A percentile compares a stretch with the other conserved stretches of the same genome.
These are phyloP conservation scores for Naganishia sp. DNA, from an alignment of 1,284 basidiomycete species.

Conservation along the genomic window DNA sequence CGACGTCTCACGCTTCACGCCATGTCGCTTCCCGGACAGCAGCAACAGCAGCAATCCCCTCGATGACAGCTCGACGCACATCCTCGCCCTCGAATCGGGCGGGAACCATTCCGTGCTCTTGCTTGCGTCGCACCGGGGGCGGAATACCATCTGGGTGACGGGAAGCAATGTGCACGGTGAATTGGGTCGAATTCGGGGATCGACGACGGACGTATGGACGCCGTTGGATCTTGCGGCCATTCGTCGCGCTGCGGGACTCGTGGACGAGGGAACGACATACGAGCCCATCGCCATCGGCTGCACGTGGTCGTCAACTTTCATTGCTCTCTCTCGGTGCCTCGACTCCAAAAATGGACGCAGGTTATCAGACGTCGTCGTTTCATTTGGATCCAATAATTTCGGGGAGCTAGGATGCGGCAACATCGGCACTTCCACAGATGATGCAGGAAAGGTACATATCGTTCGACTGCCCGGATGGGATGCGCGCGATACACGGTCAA, in stretches of 20 bases:
- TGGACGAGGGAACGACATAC: slow-evolving; percentile 46
- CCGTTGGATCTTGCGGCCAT: slow-evolving; percentile 3
- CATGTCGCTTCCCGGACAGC: slow-evolving; percentile 53
- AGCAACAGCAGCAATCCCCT: slow-evolving; percentile 26
- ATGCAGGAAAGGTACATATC: slow-evolving; percentile 6
- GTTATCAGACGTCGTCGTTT: slow-evolving; percentile 65
- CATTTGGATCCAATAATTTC: slow-evolving; percentile 79
- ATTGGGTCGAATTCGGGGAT: slow-evolving; percentile 19
- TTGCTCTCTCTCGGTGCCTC: slow-evolving; percentile 56
- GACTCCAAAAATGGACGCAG: not conserved
- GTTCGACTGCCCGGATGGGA: slow-evolving; percentile 20
- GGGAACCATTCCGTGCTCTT: slow-evolving; percentile 31
- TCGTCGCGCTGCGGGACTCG: slow-evolving; percentile 4
- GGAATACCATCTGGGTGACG: slow-evolving; percentile 22
- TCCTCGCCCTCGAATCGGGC: slow-evolving; percentile 28
- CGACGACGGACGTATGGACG: slow-evolving; percentile 13
- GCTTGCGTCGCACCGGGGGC: not conserved
- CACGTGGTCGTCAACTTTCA: slow-evolving; percentile 79
- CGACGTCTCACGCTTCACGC: slow-evolving; percentile 63
- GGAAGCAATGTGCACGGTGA: slow-evolving; percentile 27
- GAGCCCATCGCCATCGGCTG: slow-evolving; percentile 58
- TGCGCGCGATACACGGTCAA: slow-evolving; percentile 34
- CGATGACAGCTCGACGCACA: slow-evolving; percentile 16
- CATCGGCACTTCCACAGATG: not conserved
- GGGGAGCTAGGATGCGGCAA: slow-evolving; percentile 69